Conservation (phyloP, 2,329 filamentous ascomycete species). For the Cryphonectria carpinicola region DNA sequence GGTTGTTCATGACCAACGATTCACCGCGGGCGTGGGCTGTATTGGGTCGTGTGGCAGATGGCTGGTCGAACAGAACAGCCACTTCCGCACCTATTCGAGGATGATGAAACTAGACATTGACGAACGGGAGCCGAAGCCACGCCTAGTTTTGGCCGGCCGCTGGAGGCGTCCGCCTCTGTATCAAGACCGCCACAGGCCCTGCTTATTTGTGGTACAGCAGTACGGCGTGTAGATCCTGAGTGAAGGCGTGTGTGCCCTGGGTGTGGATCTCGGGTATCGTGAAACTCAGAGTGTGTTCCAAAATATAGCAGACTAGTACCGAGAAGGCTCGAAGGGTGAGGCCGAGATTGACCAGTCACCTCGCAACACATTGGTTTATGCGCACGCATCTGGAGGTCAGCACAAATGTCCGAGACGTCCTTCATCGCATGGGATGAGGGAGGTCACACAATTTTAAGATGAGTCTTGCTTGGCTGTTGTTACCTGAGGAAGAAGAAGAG, state of each 20-base stretch:
- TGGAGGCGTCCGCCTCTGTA: constrained; percentile 9
- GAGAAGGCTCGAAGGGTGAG: not conserved
- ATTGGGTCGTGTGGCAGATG: not conserved
- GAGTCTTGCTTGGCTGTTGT: constrained; percentile 5
- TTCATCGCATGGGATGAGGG: constrained; percentile 11
- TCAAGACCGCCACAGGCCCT: constrained; percentile 17
- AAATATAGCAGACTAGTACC: not conserved
- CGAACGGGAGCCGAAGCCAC: constrained; percentile 19
- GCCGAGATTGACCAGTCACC: not conserved
- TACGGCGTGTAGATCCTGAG: constrained; percentile 23
- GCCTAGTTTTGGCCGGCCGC: constrained; percentile 1
- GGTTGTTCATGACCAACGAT: too few relatives aligned
- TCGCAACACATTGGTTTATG: not conserved
- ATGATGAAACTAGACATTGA: constrained; percentile 26
- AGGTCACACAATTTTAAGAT: constrained; percentile 15
- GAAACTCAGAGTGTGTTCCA: constrained; percentile 27
- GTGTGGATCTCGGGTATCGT: constrained; percentile 24
- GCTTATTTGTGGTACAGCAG: not conserved
- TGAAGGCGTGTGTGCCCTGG: constrained; percentile 4
- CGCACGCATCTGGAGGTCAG: not conserved
- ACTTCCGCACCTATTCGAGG: constrained; percentile 12
- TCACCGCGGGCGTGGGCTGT: not conserved
- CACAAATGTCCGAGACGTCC: constrained; percentile 6
- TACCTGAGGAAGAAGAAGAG: not conserved
- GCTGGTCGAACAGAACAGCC: constrained; percentile 14